Evolutionary conservation across 2,329 filamentous ascomycete genomes (phyloP), one percentile per base, ranked within the genome.

Genomic region (Rutstroemia sydowiana): DNA sequence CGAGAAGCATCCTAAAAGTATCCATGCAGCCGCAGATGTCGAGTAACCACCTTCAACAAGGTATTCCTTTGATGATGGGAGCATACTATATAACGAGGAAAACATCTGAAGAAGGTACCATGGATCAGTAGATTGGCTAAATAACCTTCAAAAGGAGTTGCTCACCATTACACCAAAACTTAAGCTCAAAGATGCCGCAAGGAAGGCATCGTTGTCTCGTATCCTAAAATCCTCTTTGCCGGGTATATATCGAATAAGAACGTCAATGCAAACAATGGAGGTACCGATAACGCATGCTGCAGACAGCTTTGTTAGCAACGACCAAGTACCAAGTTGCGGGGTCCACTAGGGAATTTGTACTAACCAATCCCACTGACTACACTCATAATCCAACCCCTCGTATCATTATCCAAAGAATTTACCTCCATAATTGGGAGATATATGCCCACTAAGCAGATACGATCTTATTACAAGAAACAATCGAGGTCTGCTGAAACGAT

Each of bases 131-230:
- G 5, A 8, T n/a, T n/a, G n/a, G n/a, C n/a, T n/a, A n/a, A n/a
- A n/a, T n/a, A n/a, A n/a, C n/a, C n/a, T n/a, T 31, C 18, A 30
- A 45, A 26, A 28, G 14, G 26, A 11, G n/a, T 10, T 21, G 66
- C 80, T 59, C 69, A 95, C 91, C 90, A 98, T 95, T 42, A 97
- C 91, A 40, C 93, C 92, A 60, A 95, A 95, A 67, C 90, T 96
- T 58, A 98, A 71, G 69, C 91, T 95, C 55, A 97, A 71, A 0
- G 92, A 96, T 20, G 84, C 82, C 1, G 91, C 91, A 4, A 96
- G 76, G 66, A 98, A 98, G 20, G 75, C 75, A 72, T 88, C 92
- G 70, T 88, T 96, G 57, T 95, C 87, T 65, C 95, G 82, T 59
- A 98, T 95, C 61, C 82, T 81, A 68, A 97, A 98, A 65, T 84